Percentiles rank a stretch among this genome's conserved stretches.
phyloP scores from a whole-genome alignment of 2,329 filamentous ascomycete genomes.

The Alternaria incomplexa region DNA sequence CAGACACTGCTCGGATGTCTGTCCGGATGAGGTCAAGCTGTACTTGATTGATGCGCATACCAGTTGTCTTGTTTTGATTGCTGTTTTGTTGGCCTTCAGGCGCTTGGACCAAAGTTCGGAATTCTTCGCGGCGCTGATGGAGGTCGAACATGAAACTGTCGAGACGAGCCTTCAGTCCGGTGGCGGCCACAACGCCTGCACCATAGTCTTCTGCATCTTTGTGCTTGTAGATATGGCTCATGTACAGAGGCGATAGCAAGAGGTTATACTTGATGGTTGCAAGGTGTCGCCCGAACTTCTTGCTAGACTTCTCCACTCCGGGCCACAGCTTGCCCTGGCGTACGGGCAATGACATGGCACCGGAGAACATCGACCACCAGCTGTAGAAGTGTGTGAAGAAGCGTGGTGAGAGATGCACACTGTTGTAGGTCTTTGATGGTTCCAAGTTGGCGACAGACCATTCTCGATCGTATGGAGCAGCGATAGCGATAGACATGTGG shows the following conservation, averaged over 20 bases:
- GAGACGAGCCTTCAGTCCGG: conserved; percentile 92
- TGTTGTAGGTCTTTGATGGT: conserved; percentile 90
- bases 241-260: conserved; percentile 86
- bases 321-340: conserved; percentile 92
- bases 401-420: conserved; percentile 88
- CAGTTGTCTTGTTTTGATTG: conserved; percentile 80
- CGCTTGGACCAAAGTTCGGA: conserved; percentile 79
- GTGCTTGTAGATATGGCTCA: conserved; percentile 98
- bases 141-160: conserved; percentile 98
- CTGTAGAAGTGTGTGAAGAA: conserved; percentile 99
- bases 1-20: conserved; percentile 91
- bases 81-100: conserved; percentile 61
- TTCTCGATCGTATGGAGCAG: conserved; percentile 84
- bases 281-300: conserved; percentile 95
- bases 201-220: conserved; percentile 89
- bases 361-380: conserved; percentile 97
- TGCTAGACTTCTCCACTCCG: conserved; percentile 92
- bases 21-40: conserved; percentile 91
- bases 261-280: conserved; percentile 99
- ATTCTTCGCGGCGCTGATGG: conserved; percentile 91
- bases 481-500: conserved; percentile 89
- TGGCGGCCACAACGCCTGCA: conserved; percentile 82
- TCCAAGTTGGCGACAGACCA: conserved; percentile 79
- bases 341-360: conserved; percentile 91
- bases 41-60: conserved; percentile 94